Base-by-base conservation (phyloP, 768 basidiomycete species). In the Suillus hirtellus region DNA sequence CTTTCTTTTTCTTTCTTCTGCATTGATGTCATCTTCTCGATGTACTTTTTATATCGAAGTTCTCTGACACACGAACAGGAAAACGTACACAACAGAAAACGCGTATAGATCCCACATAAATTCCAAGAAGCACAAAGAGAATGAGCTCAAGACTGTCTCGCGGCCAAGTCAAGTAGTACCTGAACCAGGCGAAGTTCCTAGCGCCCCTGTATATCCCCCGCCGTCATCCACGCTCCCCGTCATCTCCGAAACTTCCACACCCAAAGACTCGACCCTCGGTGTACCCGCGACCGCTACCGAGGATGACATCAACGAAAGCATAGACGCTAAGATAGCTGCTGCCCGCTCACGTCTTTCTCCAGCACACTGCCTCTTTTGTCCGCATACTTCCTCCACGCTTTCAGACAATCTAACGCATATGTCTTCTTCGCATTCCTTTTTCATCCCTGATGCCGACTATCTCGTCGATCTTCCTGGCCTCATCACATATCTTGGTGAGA, bases 361-460 rank as follows among this genome's bases (percentile, higher is more conserved):
- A 12, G 76, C 81, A 42, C 79, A 88, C 54, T 99, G 96, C 73
- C 89, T 99, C 61, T 99, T 99, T 81, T 99, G 97, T 78, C 63
- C 85, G 6, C 67, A 79, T 37, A 72, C 80, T 17, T 78, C 82
- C 21, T 37, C 79, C 0, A 79, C 86, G 11, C 76, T 93, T 40
- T 80, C 87, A 19, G 84, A 81, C 5, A 94, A 89, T 69, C 82
- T 96, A 46, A 76, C 82, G 1, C 97, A 99, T 81, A 99, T 99
- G 97, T 87, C 90, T 46, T 72, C 75, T 58, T 75, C 75, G 0
- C 97, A 99, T 77, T 95, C 95, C 10, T 99, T 99, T 83, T 97
- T 96, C 81, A 82, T 99, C 65, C 97, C 97, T 52, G 96, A 99
- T 69, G 87, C 88, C 47, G 93, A 97, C 55, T 96, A 91, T 75